phyloP scores from a whole-genome alignment of 2,329 filamentous ascomycete genomes.

The Colletotrichum scovillei region DNA sequence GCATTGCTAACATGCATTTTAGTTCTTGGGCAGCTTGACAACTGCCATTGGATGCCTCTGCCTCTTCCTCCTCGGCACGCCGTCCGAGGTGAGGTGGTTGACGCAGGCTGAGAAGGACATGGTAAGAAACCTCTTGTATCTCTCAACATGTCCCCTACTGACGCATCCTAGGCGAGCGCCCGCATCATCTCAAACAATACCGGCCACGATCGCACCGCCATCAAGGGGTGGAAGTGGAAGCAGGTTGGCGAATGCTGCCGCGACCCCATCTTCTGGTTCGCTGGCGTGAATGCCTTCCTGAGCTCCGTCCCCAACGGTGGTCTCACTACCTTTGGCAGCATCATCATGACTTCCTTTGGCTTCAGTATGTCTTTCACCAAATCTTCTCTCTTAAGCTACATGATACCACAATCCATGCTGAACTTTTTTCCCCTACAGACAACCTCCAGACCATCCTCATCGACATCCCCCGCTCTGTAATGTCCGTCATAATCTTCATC shows the following conservation, averaged over 20 bases:
- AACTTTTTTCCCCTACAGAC: slow-evolving; percentile 20
- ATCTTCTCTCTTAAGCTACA: fast-evolving
- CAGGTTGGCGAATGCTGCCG: slow-evolving; percentile 48
- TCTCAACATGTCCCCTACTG: not conserved
- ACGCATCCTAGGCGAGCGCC: slow-evolving; percentile 38
- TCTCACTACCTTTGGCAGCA: slow-evolving; percentile 47
- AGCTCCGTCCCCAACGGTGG: slow-evolving; percentile 50
- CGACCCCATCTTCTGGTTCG: slow-evolving; percentile 52
- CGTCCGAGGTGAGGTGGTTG: slow-evolving; percentile 51
- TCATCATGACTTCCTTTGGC: slow-evolving; percentile 49
- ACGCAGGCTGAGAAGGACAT: slow-evolving; percentile 49
- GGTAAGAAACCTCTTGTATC: slow-evolving; percentile 18
- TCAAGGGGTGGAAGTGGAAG: slow-evolving; percentile 51
- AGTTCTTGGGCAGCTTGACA: slow-evolving; percentile 50
- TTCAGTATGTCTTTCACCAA: slow-evolving; percentile 42
- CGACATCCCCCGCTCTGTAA: slow-evolving; percentile 46
- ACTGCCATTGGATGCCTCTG: slow-evolving; percentile 46
- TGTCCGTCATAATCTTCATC: slow-evolving; percentile 49
- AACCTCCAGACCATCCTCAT: slow-evolving; percentile 50
- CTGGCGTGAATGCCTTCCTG: slow-evolving; percentile 50
- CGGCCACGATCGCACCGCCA: slow-evolving; percentile 49
- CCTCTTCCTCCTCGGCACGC: slow-evolving; percentile 49
- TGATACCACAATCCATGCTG: not conserved
- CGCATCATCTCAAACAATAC: slow-evolving; percentile 50
- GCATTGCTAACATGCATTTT: not conserved